Percentiles rank a stretch among this genome's conserved stretches.
phyloP scores from a whole-genome alignment of 805 yeast genomes.

The Kuraishia ogatae region DNA sequence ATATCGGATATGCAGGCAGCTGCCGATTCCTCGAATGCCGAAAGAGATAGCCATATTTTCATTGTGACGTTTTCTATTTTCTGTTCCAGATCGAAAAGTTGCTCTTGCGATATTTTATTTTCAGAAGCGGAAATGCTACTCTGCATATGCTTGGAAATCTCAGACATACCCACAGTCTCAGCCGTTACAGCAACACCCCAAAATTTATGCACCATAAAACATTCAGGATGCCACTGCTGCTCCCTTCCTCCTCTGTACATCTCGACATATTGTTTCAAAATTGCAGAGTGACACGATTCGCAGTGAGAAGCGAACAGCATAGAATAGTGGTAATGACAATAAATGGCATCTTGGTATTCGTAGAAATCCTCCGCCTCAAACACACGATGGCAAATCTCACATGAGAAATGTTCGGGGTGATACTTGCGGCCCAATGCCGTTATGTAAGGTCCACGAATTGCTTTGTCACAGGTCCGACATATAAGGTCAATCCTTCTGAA shows the following conservation, averaged over 20 bases:
- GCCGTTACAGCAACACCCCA: constrained; percentile 84
- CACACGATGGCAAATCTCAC: constrained; percentile 75
- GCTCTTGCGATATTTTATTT: constrained; percentile 31
- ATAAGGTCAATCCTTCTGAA: constrained; percentile 77
- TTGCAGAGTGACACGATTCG: constrained; percentile 88
- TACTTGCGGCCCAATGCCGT: constrained; percentile 89
- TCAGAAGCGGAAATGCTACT: constrained; percentile 12
- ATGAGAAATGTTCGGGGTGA: constrained; percentile 92
- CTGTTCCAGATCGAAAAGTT: constrained; percentile 49
- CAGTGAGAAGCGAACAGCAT: constrained; percentile 78
- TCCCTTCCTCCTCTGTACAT: constrained; percentile 83
- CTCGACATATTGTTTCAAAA: constrained; percentile 90
- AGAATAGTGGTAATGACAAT: constrained; percentile 91
- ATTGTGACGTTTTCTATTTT: constrained; percentile 49
- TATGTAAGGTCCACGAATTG: constrained; percentile 86
- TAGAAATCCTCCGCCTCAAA: constrained; percentile 83
- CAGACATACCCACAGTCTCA: constrained; percentile 41
- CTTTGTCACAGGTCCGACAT: constrained; percentile 80
- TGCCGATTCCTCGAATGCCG: constrained; percentile 83
- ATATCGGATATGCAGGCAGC: constrained; percentile 88
- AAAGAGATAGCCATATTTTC: constrained; percentile 78
- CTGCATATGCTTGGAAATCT: constrained; percentile 2
- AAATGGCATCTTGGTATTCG: constrained; percentile 75
- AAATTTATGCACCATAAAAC: constrained; percentile 94
- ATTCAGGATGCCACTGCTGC: constrained; percentile 99